Evolutionary conservation across 2,329 filamentous ascomycete genomes (phyloP), one percentile per base, ranked within the genome.

Genomic region (Penicillium corylophilum): DNA sequence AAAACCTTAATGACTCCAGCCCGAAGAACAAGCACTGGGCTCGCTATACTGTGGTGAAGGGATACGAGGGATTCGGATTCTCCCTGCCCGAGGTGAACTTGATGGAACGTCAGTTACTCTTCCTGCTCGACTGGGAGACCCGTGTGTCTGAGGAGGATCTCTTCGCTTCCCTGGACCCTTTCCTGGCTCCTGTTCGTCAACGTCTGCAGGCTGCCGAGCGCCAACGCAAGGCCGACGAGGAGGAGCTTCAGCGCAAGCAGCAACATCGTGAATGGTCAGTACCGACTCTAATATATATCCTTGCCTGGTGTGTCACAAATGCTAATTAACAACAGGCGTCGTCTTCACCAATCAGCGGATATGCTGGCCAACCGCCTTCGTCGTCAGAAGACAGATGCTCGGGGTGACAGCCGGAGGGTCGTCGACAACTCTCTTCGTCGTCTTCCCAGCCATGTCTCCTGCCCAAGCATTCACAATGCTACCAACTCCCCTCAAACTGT

Each of bases 21-120:
- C 94, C 94, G 57, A 97, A 97, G 86, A 99, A 99, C 84, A 97
- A 97, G 85, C 94, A 99, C 81, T 99, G 94, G 94, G 92, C 94
- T 60, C 87, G 86, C 66, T 99, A 97, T 80, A 95, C 88, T 54
- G 78, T 86, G 65, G 86, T 96, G 63, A 81, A 80, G 56, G 84
- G 82, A 48, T 87, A 80, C 71, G 84, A 85, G 10, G 83, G 80
- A 67, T 99, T 97, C 67, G 89, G 91, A 64, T 97, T 99, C 80
- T 93, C 86, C 65, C 82, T 92, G 62, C 94, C 90, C 31, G 94
- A 99, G 77, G 94, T 99, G 65, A 99, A 99, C 79, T 82, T 97
- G 56, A 99, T 99, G 94, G 94, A 99, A 82, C 95, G 95, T 82
- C 94, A 99, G 76, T 82, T 99, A 26, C 86, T 99, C 46, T 94